phyloP scores from a whole-genome alignment of 768 basidiomycete species.

The Lactarius psammicola region DNA sequence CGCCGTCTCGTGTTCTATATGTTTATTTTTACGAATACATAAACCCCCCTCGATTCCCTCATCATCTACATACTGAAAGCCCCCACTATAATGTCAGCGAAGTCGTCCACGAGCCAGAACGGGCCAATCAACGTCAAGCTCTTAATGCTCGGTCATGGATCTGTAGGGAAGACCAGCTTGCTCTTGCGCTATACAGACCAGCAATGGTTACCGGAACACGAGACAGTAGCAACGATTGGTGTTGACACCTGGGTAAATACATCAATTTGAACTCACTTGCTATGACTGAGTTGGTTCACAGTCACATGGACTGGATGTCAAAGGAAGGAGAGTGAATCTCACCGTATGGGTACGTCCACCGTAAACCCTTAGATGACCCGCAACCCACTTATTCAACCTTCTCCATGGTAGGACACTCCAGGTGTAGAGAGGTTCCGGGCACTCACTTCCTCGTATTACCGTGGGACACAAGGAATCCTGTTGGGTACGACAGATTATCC shows the following conservation, averaged over 20 bases:
- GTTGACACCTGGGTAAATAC: conserved; percentile 77
- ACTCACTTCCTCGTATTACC: conserved; percentile 91
- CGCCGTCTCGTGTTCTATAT: neutral
- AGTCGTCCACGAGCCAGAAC: neutral
- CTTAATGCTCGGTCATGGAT: conserved; percentile 78
- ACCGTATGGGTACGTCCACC: conserved; percentile 84
- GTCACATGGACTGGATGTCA: conserved; percentile 85
- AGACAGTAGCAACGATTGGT: conserved; percentile 77
- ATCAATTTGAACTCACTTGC: neutral
- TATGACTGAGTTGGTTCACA: conserved; percentile 32
- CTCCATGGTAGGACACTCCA: conserved; percentile 69
- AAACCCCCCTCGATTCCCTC: neutral
- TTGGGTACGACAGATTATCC: conserved; percentile 45
- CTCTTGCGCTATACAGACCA: conserved; percentile 91
- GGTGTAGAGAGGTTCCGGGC: conserved; percentile 96
- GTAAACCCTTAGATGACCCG: neutral
- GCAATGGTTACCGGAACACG: conserved; percentile 88
- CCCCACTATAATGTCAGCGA: neutral
- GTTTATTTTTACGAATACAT: neutral
- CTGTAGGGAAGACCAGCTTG: conserved; percentile 89
- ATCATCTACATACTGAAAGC: neutral
- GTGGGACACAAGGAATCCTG: conserved; percentile 80
- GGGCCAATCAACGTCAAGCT: conserved; percentile 73
- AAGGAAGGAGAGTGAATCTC: conserved; percentile 81
- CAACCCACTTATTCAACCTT: neutral